A percentile compares a stretch with the other conserved stretches of the same genome.
Conservation (phyloP, 1,284 basidiomycete species). For the Pseudozyma thailandica region DNA sequence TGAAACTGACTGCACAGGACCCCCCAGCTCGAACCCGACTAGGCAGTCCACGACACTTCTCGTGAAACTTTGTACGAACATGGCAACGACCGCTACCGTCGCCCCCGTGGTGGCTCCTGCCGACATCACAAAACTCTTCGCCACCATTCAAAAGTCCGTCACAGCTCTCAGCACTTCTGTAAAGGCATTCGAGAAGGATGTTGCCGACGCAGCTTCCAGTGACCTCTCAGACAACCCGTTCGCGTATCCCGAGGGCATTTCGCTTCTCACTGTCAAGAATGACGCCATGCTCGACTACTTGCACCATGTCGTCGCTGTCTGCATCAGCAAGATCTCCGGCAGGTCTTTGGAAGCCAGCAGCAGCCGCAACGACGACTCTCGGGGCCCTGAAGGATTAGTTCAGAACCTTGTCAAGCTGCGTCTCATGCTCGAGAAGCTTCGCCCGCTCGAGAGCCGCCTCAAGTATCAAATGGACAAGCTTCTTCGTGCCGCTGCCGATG, state of each 20-base stretch:
- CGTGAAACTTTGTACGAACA: background rate
- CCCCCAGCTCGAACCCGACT: no score
- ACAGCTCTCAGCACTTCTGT: slow-evolving; percentile 32
- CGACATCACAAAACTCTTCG: slow-evolving; percentile 25
- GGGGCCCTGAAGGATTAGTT: slow-evolving; percentile 41
- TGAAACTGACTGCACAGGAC: no score
- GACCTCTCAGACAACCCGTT: slow-evolving; percentile 24
- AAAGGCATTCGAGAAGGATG: slow-evolving; percentile 32
- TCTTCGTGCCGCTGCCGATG: slow-evolving; percentile 52
- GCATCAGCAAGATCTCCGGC: slow-evolving; percentile 51
- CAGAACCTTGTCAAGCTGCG: slow-evolving; percentile 54
- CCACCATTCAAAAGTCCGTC: slow-evolving; percentile 33
- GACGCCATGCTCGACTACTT: slow-evolving; percentile 86
- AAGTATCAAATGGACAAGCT: slow-evolving; percentile 94
- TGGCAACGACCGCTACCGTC: slow-evolving; percentile 10
- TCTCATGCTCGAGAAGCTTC: slow-evolving; percentile 70
- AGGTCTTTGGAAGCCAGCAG: slow-evolving; percentile 33
- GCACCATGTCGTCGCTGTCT: slow-evolving; percentile 79
- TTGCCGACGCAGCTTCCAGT: slow-evolving; percentile 11
- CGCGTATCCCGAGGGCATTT: slow-evolving; percentile 77
- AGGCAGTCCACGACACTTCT: background rate
- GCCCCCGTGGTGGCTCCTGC: slow-evolving; percentile 12
- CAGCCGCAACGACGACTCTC: slow-evolving; percentile 12
- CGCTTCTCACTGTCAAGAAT: slow-evolving; percentile 87
- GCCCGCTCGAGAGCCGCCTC: slow-evolving; percentile 81